These are phyloP conservation scores for Arabis hirsuta DNA, from an alignment of 345 rosid species.

Conservation along the genomic window DNA sequence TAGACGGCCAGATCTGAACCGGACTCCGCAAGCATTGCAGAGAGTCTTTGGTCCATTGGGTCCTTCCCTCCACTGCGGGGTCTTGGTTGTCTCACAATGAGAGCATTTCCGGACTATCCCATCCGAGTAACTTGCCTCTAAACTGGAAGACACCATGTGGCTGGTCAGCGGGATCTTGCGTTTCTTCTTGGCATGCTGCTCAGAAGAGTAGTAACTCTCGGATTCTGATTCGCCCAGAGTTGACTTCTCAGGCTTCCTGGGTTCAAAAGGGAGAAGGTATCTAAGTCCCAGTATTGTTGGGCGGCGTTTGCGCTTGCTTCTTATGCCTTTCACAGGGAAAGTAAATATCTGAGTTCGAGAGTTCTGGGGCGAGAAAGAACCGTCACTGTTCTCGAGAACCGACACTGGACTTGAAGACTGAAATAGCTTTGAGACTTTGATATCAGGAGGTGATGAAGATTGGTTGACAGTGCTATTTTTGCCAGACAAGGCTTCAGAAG, in stretches of 20 bases:
- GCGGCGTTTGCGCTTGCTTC: conserved; percentile 78
- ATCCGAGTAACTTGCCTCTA: conserved; percentile 25
- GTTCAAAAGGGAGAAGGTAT: conserved; percentile 38
- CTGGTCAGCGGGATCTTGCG: conserved; percentile 47
- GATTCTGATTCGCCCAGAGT: conserved; percentile 43
- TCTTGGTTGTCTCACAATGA: conserved; percentile 80
- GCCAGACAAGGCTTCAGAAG: conserved; percentile 49
- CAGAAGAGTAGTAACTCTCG: conserved; percentile 33
- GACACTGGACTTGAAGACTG: conserved; percentile 78
- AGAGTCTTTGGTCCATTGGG: conserved; percentile 95
- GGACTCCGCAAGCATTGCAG: conserved; percentile 95
- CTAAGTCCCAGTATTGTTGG: conserved; percentile 43
- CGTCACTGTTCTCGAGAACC: conserved; percentile 70
- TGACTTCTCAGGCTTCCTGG: conserved; percentile 27
- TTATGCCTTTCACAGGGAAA: conserved; percentile 69
- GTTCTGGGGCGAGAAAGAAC: conserved; percentile 64
- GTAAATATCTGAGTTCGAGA: conserved; percentile 35
- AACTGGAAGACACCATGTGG: conserved; percentile 28
- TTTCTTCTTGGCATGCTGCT: conserved; percentile 53
- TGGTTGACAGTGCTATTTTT: conserved; percentile 34
- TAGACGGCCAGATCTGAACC: conserved; percentile 84
- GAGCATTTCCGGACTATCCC: conserved; percentile 55
- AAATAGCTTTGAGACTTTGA: conserved; percentile 53
- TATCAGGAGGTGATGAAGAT: conserved; percentile 41
- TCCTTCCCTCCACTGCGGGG: conserved; percentile 98